Evolutionary conservation across 75 land plant genomes (phyloP).

Genomic region (Pinus tabuliformis): DNA sequence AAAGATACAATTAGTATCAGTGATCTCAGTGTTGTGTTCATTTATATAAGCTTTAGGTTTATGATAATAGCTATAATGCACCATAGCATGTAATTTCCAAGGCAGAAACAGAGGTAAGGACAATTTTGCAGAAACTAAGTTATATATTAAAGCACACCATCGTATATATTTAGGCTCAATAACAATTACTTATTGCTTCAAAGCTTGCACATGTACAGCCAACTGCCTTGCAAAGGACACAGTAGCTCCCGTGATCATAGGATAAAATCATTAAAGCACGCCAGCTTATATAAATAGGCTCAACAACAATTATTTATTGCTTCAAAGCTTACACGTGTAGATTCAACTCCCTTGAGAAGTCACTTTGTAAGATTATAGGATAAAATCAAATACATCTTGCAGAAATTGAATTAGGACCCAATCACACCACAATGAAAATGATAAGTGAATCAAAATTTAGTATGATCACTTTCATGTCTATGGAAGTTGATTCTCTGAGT

Average conservation of each 20-base stretch:
- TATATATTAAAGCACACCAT: background rate
- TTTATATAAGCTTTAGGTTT: no score
- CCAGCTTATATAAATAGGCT: background rate
- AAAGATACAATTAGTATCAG: no score
- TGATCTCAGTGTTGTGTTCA: no score
- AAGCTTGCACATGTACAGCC: background rate
- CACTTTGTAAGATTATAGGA: background rate
- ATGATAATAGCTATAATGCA: no score
- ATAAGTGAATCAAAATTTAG: background rate
- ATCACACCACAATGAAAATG: conserved; percentile 5
- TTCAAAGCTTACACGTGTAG: background rate
- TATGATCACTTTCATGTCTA: conserved; percentile 10
- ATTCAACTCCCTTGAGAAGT: conserved; percentile 2
- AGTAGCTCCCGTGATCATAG: background rate
- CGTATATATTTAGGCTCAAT: background rate
- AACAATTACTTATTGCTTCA: background rate
- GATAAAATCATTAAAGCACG: conserved; percentile 6
- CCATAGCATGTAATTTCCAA: no score
- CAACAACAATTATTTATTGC: background rate
- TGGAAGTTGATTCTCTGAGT: conserved; percentile 1
- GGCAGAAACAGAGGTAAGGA: no score
- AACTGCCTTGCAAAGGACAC: conserved; percentile 8
- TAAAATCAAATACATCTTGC: background rate
- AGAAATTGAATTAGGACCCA: background rate
- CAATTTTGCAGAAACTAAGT: no score